Evolutionary conservation across 208 protist genomes (phyloP).

Genomic region (Leishmania gerbilli): DNA sequence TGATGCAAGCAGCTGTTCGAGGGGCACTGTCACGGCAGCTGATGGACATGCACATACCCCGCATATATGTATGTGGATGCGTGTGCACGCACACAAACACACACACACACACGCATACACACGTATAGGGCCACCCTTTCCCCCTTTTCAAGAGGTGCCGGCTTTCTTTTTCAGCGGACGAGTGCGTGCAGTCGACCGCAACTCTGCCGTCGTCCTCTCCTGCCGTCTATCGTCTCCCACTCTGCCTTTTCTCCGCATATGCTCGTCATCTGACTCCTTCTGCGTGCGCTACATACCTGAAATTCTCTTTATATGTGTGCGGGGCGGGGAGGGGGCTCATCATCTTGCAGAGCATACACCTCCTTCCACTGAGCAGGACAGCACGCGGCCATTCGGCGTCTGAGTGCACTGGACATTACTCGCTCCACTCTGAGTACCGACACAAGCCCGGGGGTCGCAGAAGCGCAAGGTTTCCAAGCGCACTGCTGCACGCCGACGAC

Average conservation of each 20-base stretch:
- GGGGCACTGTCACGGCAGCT: background rate
- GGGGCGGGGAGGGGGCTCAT: background rate
- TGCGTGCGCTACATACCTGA: too few relatives aligned
- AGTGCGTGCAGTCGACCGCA: background rate
- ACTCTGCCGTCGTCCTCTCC: background rate
- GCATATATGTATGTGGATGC: background rate
- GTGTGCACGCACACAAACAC: background rate
- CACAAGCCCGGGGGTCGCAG: background rate
- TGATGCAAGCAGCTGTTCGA: background rate
- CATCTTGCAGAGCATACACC: background rate
- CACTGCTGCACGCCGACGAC: background rate
- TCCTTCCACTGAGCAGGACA: background rate
- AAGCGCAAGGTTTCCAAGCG: background rate
- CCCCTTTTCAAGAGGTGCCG: too few relatives aligned
- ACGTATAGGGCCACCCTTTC: background rate
- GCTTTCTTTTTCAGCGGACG: background rate
- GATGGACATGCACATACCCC: background rate
- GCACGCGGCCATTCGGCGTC: background rate
- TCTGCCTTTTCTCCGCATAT: background rate
- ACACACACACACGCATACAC: background rate
- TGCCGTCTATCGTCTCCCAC: background rate
- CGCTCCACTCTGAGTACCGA: background rate
- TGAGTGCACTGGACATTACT: background rate
- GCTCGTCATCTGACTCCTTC: background rate
- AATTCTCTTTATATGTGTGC: background rate